Conservation (phyloP, 306 rosid genomes). For the Cucurbita argyrosperma region DNA sequence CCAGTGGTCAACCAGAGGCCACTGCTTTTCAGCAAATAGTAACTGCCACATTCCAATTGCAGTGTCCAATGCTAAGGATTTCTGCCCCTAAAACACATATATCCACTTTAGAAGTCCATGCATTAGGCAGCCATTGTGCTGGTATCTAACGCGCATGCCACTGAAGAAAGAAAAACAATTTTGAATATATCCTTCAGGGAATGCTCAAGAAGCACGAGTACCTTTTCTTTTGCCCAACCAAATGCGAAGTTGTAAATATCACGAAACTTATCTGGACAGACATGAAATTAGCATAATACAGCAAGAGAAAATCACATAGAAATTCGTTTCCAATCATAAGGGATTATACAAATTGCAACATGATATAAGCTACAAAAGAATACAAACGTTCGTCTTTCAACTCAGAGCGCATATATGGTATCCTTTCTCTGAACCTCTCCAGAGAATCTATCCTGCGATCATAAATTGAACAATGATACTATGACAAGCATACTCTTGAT, state of each 20-base stretch:
- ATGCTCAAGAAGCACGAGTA: constrained; percentile 6
- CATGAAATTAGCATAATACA: constrained; percentile 5
- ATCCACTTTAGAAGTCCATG: background rate
- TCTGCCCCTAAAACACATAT: constrained; percentile 69
- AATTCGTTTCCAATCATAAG: background rate
- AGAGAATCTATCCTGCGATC: constrained; percentile 83
- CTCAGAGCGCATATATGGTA: constrained; percentile 83
- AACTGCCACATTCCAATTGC: constrained; percentile 99
- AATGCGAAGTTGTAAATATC: constrained; percentile 96
- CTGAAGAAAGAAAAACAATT: background rate
- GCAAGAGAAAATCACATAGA: background rate
- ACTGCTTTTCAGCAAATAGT: constrained; percentile 90
- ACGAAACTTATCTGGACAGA: constrained; percentile 73
- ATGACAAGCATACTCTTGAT: background rate
- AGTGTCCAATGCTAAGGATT: constrained; percentile 94
- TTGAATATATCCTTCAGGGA: background rate
- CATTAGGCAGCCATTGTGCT: background rate
- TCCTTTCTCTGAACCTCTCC: constrained; percentile 82
- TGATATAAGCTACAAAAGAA: background rate
- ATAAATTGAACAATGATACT: constrained; percentile 2
- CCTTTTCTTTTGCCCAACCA: constrained; percentile 99
- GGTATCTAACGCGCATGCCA: background rate
- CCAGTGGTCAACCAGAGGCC: constrained; percentile 96
- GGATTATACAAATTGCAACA: background rate
- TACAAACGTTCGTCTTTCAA: constrained; percentile 85